Evolutionary conservation across 768 basidiomycete species (phyloP).

Genomic region (Cystofilobasidium ferigula): DNA sequence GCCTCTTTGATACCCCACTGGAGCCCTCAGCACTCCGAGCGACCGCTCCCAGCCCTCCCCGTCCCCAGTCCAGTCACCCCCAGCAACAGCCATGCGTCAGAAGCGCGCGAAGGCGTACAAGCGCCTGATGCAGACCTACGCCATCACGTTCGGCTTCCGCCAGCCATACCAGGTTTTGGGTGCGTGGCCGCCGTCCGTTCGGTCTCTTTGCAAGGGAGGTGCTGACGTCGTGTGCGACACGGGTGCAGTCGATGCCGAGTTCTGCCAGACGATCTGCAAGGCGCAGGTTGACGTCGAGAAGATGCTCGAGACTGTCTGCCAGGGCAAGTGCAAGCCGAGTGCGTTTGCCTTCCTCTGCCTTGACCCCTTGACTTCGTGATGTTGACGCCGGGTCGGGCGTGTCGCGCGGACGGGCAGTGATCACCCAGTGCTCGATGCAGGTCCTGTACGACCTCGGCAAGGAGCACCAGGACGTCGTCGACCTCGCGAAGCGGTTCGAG

Average conservation of each 20-base stretch:
- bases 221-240: not conserved
- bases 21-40: not conserved
- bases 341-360: constrained; percentile 39
- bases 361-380: constrained; percentile 30
- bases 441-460: constrained; percentile 79
- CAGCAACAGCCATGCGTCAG: constrained; percentile 58
- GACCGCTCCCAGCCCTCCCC: no score
- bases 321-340: constrained; percentile 87
- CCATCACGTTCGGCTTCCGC: constrained; percentile 10
- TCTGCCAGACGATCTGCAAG: constrained; percentile 58
- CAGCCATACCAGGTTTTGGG: constrained; percentile 89
- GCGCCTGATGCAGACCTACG: constrained; percentile 66
- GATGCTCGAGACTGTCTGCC: constrained; percentile 63
- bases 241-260: constrained; percentile 65
- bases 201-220: not conserved
- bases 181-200: constrained; percentile 37
- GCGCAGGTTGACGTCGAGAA: constrained; percentile 66
- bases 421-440: constrained; percentile 94
- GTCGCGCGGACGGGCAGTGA: constrained; percentile 53
- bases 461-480: constrained; percentile 59
- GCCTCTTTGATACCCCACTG: not conserved
- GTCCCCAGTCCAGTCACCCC: not conserved
- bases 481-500: constrained; percentile 87
- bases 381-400: constrained; percentile 10
- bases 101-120: constrained; percentile 90